Evolutionary conservation across 495 filamentous ascomycete species (phyloP).

Genomic region (Trichoderma asperelloides): DNA sequence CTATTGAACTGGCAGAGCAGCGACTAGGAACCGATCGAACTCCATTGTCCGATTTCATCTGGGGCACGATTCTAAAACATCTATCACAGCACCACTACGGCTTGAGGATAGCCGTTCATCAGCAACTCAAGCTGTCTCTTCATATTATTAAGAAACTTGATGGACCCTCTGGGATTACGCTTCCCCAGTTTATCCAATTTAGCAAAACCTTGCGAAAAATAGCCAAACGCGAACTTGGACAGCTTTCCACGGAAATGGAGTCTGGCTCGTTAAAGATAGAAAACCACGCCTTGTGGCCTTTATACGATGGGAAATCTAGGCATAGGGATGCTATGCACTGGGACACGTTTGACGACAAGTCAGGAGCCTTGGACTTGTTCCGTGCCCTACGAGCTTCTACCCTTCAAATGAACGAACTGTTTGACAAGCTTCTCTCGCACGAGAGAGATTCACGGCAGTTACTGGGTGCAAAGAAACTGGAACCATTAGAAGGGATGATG

Average conservation of each 20-base stretch:
- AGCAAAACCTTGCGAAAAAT: conserved; percentile 1
- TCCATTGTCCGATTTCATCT: background rate
- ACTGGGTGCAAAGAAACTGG: background rate
- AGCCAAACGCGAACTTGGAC: background rate
- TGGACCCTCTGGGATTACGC: background rate
- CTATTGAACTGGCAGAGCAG: background rate
- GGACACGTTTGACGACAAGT: background rate
- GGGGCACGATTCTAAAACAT: conserved; percentile 1
- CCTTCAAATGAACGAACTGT: background rate
- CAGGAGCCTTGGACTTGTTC: background rate
- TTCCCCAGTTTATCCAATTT: background rate
- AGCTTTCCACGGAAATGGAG: background rate
- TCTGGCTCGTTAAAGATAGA: background rate
- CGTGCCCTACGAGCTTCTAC: background rate
- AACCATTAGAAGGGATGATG: conserved; percentile 2
- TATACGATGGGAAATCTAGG: background rate
- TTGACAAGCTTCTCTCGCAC: background rate
- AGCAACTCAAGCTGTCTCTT: conserved; percentile 2
- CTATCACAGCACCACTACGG: background rate
- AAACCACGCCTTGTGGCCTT: background rate
- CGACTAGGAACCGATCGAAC: background rate
- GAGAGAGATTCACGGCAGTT: background rate
- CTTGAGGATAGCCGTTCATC: background rate
- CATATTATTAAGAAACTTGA: background rate
- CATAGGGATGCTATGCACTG: background rate